Base-by-base conservation (phyloP, 371 early-diverging fungal species). In the Zychaea mexicana region DNA sequence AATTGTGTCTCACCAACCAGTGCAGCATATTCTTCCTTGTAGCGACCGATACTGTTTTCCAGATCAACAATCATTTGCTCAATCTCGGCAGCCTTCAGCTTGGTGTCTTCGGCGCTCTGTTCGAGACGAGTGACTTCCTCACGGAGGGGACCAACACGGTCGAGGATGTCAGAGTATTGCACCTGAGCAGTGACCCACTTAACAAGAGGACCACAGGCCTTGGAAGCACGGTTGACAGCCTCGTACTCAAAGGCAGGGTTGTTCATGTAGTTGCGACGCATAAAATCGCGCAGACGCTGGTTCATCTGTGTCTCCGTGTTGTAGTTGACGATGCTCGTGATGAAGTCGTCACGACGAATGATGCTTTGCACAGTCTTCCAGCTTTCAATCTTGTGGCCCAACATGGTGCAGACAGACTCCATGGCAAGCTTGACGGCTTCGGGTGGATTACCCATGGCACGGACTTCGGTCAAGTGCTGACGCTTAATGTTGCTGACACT, bases 181-280 rank as follows among this genome's bases (percentile, higher is more conserved):
- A 97, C 94, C 80, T 98, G 99, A 19, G 99, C 99, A 66, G 88
- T 88, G 3, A 95, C 97, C 99, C 99, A 99, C 71, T 95, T 90
- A 59, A 95, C 97, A 26, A 99, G 78, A 17, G 99, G 98, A 28
- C 98, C 99, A 77, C 99, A 99, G 0, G 99, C 99, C 78, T 95
- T 96, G 72, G 94, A 93, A n/a, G 99, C 99, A 62, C 95, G 94
- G 77, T 96, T 96, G 31, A 99, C 96, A 0, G 84, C 73, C 60
- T 99, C 99, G 71, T 92, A 97, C 76, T 95, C 96, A 72, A 88
- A 99, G 61, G 86, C 86, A 46, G 96, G 91, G 60, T 96, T 89
- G 69, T 68, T 81, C 52, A 98, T 71, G 77, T 90, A 98, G 38
- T 87, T 86, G 36, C 80, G 75, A 26, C 81, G 86, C 84, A 97